These are phyloP conservation scores for Astrothelium macrocarpum DNA, from an alignment of 495 filamentous ascomycete genomes.

Conservation along the genomic window DNA sequence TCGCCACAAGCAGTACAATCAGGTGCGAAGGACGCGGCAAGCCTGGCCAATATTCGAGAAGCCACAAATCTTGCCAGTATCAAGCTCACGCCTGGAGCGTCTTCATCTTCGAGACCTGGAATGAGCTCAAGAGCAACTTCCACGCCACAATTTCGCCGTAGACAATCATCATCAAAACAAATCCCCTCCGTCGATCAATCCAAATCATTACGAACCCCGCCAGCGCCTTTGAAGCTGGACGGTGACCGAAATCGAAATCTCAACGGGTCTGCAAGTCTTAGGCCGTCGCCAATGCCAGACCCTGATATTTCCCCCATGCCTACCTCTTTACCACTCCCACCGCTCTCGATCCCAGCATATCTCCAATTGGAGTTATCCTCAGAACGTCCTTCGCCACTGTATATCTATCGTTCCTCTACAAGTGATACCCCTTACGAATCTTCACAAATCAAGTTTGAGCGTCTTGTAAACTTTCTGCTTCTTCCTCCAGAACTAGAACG, in stretches of 20 bases:
- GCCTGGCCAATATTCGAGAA: neutral
- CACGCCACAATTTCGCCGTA: slow-evolving; percentile 32
- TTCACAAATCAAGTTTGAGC: slow-evolving; percentile 87
- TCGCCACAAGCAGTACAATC: neutral
- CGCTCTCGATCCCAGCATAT: slow-evolving; percentile 77
- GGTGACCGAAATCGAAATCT: slow-evolving; percentile 1
- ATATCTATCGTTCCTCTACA: slow-evolving; percentile 66
- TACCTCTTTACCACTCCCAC: slow-evolving; percentile 65
- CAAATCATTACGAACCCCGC: slow-evolving; percentile 13
- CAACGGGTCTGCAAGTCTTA: slow-evolving; percentile 6
- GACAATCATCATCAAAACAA: slow-evolving; percentile 27
- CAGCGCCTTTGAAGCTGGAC: slow-evolving; percentile 12
- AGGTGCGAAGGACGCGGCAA: neutral
- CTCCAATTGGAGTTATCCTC: slow-evolving; percentile 81
- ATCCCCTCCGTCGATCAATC: slow-evolving; percentile 9
- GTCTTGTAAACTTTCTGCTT: slow-evolving; percentile 79
- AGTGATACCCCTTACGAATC: slow-evolving; percentile 88
- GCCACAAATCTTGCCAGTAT: slow-evolving; percentile 15
- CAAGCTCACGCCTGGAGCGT: slow-evolving; percentile 16
- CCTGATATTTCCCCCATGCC: slow-evolving; percentile 54
- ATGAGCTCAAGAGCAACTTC: slow-evolving; percentile 29
- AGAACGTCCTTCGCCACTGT: slow-evolving; percentile 71
- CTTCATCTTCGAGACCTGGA: slow-evolving; percentile 19
- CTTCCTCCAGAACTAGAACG: slow-evolving; percentile 77
- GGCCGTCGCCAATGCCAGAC: slow-evolving; percentile 15